Conservation (phyloP, 371 early-diverging fungal genomes). For the Conidiobolus incongruus region DNA sequence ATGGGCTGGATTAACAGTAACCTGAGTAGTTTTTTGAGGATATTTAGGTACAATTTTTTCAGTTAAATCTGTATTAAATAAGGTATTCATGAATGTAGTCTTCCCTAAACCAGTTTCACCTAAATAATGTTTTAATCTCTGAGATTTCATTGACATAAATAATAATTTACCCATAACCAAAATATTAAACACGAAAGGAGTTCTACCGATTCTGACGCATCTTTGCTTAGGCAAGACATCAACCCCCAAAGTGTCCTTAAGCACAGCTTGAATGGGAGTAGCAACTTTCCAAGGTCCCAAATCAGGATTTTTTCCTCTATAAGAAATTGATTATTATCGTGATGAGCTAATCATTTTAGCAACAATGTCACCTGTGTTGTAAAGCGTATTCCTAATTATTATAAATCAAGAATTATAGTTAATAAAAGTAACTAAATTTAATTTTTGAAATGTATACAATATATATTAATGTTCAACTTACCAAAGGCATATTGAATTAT, state of each 20-base stretch:
- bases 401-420: not conserved
- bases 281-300: constrained; percentile 63
- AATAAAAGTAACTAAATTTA: not conserved
- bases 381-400: constrained; percentile 50
- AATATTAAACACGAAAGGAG: constrained; percentile 40
- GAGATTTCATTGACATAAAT: too few relatives aligned
- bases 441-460: not conserved
- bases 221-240: constrained; percentile 40
- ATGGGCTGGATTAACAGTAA: constrained; percentile 37
- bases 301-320: constrained; percentile 39
- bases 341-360: not conserved
- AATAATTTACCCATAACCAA: constrained; percentile 59
- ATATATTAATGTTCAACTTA: not conserved
- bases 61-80: constrained; percentile 46
- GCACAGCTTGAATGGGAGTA: constrained; percentile 14
- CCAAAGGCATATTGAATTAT: constrained; percentile 7
- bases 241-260: constrained; percentile 33
- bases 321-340: constrained; percentile 2
- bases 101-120: constrained; percentile 77
- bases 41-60: constrained; percentile 30
- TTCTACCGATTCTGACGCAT: constrained; percentile 30
- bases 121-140: too few relatives aligned
- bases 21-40: constrained; percentile 29
- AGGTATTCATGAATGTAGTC: constrained; percentile 80
- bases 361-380: constrained; percentile 26